A percentile compares a stretch with the other conserved stretches of the same genome.
Evolutionary conservation across 2,329 filamentous ascomycete genomes (phyloP).

Genomic region (Colletotrichum tamarilloi): DNA sequence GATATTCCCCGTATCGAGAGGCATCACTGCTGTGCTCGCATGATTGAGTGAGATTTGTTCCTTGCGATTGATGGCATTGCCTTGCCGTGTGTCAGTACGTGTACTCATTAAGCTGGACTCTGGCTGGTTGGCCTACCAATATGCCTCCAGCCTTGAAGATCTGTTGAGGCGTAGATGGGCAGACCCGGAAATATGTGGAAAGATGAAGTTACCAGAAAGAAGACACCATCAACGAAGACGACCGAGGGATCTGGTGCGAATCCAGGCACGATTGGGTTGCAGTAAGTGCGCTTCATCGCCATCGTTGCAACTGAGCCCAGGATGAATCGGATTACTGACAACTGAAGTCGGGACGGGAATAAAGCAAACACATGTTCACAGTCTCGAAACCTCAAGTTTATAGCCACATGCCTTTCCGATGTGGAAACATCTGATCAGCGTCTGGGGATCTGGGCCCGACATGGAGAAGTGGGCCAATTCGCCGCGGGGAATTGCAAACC

Average conservation of each 20-base stretch:
- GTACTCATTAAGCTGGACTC: too few species aligned
- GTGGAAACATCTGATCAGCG: too few species aligned
- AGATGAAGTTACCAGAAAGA: constrained; percentile 61
- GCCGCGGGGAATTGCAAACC: not conserved
- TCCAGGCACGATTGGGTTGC: constrained; percentile 46
- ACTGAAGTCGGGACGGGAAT: too few species aligned
- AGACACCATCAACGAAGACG: constrained; percentile 42
- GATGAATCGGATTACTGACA: too few species aligned
- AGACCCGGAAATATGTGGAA: constrained; percentile 70
- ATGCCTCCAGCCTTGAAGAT: constrained; percentile 46
- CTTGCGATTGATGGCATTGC: constrained; percentile 21
- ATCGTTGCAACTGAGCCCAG: too few species aligned
- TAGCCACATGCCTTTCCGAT: too few species aligned
- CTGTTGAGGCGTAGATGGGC: constrained; percentile 51
- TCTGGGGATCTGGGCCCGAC: too few species aligned
- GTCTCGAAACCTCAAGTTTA: too few species aligned
- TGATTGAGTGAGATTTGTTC: constrained; percentile 10
- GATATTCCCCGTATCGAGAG: constrained; percentile 17
- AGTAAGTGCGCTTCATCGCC: not conserved
- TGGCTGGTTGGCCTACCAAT: constrained; percentile 32
- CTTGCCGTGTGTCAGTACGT: not conserved
- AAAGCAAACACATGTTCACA: too few species aligned
- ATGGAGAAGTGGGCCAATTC: not conserved
- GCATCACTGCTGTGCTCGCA: not conserved
- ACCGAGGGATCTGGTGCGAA: constrained; percentile 46